Evolutionary conservation across 352 stramenopile genomes (phyloP).

Genomic region (Globisporangium recalcitrans): DNA sequence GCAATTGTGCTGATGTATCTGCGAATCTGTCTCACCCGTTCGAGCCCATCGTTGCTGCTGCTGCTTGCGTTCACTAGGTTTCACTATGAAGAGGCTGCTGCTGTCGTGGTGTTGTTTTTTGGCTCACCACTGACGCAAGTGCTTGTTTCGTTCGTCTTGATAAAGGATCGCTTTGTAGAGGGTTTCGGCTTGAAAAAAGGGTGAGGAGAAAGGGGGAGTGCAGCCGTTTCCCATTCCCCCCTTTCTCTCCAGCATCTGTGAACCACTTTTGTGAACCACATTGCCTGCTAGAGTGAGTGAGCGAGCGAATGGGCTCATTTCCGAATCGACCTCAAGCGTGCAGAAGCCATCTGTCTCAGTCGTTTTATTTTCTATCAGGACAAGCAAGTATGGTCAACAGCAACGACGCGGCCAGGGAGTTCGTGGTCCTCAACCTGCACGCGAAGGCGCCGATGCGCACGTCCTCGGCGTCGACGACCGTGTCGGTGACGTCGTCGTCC

Average conservation of each 20-base stretch:
- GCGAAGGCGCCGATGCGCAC: conserved; percentile 1
- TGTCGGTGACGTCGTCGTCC: background rate
- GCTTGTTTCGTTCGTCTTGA: background rate
- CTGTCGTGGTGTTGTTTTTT: background rate
- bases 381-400: conserved; percentile 8
- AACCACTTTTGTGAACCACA: background rate
- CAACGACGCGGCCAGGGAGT: background rate
- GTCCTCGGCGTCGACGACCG: background rate
- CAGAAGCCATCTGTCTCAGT: background rate
- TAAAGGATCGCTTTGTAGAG: too few relatives aligned
- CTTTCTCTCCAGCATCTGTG: background rate
- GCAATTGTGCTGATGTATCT: background rate
- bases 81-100: background rate
- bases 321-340: background rate
- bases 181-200: background rate
- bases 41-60: background rate
- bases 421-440: background rate
- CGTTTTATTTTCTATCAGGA: background rate
- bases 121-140: background rate
- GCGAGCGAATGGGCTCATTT: background rate
- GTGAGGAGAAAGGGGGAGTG: background rate
- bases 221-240: background rate
- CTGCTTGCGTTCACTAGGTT: background rate
- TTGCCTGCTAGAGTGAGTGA: too few relatives aligned
- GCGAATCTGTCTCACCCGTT: background rate